phyloP scores from a whole-genome alignment of 208 protist species.

The Naegleria gruberi region DNA sequence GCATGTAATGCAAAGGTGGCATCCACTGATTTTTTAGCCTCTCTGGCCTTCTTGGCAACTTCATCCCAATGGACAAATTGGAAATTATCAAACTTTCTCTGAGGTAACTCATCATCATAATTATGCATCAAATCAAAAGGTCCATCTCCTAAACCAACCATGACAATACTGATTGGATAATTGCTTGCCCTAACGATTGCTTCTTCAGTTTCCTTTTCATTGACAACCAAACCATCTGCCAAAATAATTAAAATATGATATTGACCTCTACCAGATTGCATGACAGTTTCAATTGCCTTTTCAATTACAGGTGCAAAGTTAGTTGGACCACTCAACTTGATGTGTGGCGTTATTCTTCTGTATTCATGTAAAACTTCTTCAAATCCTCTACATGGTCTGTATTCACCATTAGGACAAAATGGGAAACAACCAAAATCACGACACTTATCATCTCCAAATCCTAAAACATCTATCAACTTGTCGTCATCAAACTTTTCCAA shows the following conservation, averaged over 20 bases:
- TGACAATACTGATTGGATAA: conserved; percentile 52
- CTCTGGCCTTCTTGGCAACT: conserved; percentile 25
- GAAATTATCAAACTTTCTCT: conserved; percentile 49
- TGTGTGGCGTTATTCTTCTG: conserved; percentile 41
- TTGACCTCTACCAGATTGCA: neutral
- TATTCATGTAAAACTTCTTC: conserved; percentile 39
- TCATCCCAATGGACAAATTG: conserved; percentile 48
- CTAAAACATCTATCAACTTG: conserved; percentile 43
- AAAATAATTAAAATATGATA: conserved; percentile 60
- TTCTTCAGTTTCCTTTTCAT: conserved; percentile 28
- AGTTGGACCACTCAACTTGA: conserved; percentile 48
- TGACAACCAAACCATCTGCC: conserved; percentile 44
- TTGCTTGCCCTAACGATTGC: conserved; percentile 50
- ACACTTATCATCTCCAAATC: conserved; percentile 48
- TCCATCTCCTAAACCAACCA: conserved; percentile 51
- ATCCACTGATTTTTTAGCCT: conserved; percentile 31
- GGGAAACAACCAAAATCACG: conserved; percentile 46
- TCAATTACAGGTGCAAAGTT: conserved; percentile 50
- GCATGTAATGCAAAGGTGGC: conserved; percentile 36
- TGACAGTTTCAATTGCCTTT: conserved; percentile 46
- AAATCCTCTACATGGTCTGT: conserved; percentile 31
- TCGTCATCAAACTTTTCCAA: conserved; percentile 53
- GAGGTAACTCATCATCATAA: conserved; percentile 49
- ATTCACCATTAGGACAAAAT: conserved; percentile 35
- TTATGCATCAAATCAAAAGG: conserved; percentile 44